Conservation (phyloP, 208 protist genomes). For the Leishmania lainsoni region DNA sequence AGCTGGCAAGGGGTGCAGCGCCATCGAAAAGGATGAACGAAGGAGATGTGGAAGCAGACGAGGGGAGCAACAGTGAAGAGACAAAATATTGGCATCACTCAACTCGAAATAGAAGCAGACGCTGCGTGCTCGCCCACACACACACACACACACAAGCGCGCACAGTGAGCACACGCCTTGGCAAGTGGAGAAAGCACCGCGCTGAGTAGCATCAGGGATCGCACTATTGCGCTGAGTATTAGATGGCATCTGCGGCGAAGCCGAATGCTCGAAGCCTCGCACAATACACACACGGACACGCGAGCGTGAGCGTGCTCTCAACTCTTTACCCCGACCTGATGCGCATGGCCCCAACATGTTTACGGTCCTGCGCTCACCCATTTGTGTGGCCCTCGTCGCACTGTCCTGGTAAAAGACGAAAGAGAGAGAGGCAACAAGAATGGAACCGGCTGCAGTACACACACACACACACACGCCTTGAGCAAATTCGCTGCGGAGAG, state of each 20-base stretch:
- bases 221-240: too few species aligned
- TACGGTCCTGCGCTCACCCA: neutral
- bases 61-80: neutral
- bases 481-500: too few species aligned
- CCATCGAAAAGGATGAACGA: neutral
- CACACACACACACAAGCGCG: neutral
- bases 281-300: neutral
- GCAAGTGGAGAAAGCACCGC: neutral
- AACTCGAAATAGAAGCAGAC: neutral
- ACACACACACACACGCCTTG: neutral
- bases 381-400: neutral
- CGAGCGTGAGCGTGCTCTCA: neutral
- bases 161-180: neutral
- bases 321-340: neutral
- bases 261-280: neutral
- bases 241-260: neutral
- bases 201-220: neutral
- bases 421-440: neutral
- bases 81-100: neutral
- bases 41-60: neutral
- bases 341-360: neutral
- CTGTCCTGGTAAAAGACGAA: neutral
- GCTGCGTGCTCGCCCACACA: neutral
- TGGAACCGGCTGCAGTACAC: neutral
- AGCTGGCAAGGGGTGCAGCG: neutral